Percentiles rank a stretch among this genome's conserved stretches.
phyloP scores from a whole-genome alignment of 345 rosid species.

The Populus euphratica region DNA sequence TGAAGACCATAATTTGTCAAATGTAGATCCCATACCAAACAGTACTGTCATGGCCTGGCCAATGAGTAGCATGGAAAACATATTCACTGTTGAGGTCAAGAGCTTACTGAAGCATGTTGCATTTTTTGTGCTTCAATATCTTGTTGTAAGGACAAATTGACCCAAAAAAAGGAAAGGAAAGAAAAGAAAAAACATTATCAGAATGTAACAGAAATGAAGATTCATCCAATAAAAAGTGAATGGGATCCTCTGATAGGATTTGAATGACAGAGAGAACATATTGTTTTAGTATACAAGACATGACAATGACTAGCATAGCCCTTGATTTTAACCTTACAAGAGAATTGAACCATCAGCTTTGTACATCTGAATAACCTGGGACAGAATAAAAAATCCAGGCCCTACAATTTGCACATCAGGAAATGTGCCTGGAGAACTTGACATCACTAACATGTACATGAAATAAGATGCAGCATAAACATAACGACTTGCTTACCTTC shows the following conservation, averaged over 20 bases:
- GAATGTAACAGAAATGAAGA: background rate
- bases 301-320: background rate
- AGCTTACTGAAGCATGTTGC: too few species aligned
- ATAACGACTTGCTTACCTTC: slow-evolving; percentile 37
- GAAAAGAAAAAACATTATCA: background rate
- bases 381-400: background rate
- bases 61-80: background rate
- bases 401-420: background rate
- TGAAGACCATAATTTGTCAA: background rate
- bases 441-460: background rate
- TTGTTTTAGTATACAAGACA: background rate
- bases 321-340: background rate
- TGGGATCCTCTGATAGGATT: background rate
- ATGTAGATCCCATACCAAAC: background rate
- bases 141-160: background rate
- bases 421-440: background rate
- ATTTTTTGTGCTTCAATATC: too few species aligned
- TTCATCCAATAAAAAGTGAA: background rate
- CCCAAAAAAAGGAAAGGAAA: background rate
- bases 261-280: background rate
- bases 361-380: background rate
- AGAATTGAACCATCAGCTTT: background rate
- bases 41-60: background rate
- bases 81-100: background rate
- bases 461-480: background rate